phyloP scores from a whole-genome alignment of 805 yeast species.

The Candida nonsorbophila region DNA sequence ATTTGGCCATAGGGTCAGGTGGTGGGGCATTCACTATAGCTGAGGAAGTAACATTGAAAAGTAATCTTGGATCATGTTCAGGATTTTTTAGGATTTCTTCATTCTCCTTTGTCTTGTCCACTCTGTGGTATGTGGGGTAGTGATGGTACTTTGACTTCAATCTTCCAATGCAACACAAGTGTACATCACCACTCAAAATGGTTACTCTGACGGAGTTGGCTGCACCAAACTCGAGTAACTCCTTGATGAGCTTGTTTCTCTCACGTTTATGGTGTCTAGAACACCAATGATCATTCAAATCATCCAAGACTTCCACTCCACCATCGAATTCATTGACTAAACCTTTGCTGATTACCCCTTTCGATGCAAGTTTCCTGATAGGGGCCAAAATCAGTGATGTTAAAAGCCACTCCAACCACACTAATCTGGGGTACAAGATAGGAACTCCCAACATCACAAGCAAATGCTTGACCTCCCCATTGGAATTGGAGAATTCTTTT shows the following conservation, averaged over 20 bases:
- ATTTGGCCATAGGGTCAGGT: slow-evolving; percentile 75
- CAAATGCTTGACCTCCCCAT: slow-evolving; percentile 67
- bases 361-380: slow-evolving; percentile 50
- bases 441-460: slow-evolving; percentile 90
- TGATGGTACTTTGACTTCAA: slow-evolving; percentile 51
- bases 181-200: slow-evolving; percentile 90
- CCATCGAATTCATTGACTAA: slow-evolving; percentile 91
- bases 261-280: slow-evolving; percentile 81
- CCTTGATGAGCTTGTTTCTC: slow-evolving; percentile 63
- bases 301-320: slow-evolving; percentile 84
- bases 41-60: slow-evolving; percentile 80
- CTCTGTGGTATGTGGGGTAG: slow-evolving; percentile 18
- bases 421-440: slow-evolving; percentile 88
- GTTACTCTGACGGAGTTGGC: slow-evolving; percentile 67
- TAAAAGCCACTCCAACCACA: slow-evolving; percentile 79
- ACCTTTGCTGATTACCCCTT: slow-evolving; percentile 62
- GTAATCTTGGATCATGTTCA: slow-evolving; percentile 65
- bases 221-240: slow-evolving; percentile 63
- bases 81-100: slow-evolving; percentile 43
- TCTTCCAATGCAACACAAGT: slow-evolving; percentile 78
- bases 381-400: slow-evolving; percentile 59
- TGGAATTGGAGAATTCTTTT: slow-evolving; percentile 45
- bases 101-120: slow-evolving; percentile 30
- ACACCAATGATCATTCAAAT: slow-evolving; percentile 96
- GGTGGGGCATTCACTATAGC: slow-evolving; percentile 94